Evolutionary conservation across 305 asterid genomes (phyloP).

Genomic region (Fraxinus velutina): DNA sequence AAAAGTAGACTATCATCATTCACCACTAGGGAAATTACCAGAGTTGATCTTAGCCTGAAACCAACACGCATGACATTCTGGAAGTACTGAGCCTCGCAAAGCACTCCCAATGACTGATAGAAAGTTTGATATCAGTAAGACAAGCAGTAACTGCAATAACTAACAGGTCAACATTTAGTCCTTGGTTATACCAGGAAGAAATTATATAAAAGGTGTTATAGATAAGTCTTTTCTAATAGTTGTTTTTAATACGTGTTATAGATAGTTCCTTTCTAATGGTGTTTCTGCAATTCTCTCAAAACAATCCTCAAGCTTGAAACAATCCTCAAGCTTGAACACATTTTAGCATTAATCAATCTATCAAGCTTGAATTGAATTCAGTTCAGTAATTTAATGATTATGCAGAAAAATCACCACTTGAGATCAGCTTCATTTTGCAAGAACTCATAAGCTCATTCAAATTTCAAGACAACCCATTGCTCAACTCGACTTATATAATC

Average conservation of each 20-base stretch:
- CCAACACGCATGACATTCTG: slow-evolving; percentile 99
- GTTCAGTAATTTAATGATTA: not conserved
- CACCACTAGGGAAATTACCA: slow-evolving; percentile 48
- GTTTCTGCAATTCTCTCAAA: not conserved
- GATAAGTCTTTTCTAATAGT: not conserved
- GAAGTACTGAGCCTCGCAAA: slow-evolving; percentile 92
- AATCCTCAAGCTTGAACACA: not conserved
- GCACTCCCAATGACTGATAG: slow-evolving; percentile 80
- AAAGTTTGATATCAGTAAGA: slow-evolving; percentile 19
- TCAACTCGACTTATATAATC: not conserved
- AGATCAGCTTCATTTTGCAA: not conserved
- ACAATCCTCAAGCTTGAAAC: not conserved
- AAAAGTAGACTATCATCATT: not conserved
- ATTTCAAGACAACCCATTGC: not conserved
- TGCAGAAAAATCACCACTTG: not conserved
- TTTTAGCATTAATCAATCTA: not conserved
- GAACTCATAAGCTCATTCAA: not conserved
- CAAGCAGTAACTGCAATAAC: slow-evolving; percentile 6
- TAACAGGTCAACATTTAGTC: slow-evolving; percentile 15
- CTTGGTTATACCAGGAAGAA: slow-evolving; percentile 1
- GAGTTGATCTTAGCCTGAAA: slow-evolving; percentile 80
- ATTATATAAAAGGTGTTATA: not conserved
- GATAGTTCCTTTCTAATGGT: not conserved
- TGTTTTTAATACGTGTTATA: not conserved
- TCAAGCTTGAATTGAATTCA: not conserved